phyloP scores from a whole-genome alignment of 192 early-diverging fungal genomes.

The Mortierella hygrophila region DNA sequence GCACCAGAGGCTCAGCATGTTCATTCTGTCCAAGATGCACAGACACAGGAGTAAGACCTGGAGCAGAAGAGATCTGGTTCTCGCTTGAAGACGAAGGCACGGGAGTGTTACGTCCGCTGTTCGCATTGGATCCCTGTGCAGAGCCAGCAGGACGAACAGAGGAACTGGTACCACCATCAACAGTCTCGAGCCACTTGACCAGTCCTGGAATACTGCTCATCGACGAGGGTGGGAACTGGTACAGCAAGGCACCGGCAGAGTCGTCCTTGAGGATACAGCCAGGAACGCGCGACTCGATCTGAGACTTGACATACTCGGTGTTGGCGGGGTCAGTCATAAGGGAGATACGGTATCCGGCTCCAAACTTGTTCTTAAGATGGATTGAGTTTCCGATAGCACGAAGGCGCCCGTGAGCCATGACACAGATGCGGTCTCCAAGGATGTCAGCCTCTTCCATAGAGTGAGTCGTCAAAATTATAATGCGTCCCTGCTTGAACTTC shows the following conservation, averaged over 20 bases:
- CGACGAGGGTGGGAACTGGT: slow-evolving; percentile 69
- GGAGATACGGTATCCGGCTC: slow-evolving; percentile 78
- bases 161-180: slow-evolving; percentile 31
- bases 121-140: slow-evolving; percentile 26
- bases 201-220: slow-evolving; percentile 63
- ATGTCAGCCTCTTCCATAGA: slow-evolving; percentile 81
- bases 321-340: slow-evolving; percentile 67
- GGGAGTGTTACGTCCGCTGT: slow-evolving; percentile 41
- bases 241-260: slow-evolving; percentile 75
- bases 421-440: slow-evolving; percentile 71
- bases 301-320: slow-evolving; percentile 60
- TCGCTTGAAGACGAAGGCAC: background rate
- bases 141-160: background rate
- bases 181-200: slow-evolving; percentile 70
- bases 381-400: slow-evolving; percentile 73
- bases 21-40: background rate
- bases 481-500: slow-evolving; percentile 79
- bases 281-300: slow-evolving; percentile 61
- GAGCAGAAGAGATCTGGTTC: background rate
- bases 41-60: background rate
- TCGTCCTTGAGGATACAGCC: slow-evolving; percentile 76
- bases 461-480: slow-evolving; percentile 81
- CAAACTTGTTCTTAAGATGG: slow-evolving; percentile 80
- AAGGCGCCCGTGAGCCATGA: slow-evolving; percentile 75
- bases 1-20: slow-evolving; percentile 14